These are phyloP conservation scores for Aspergillus terreus DNA, from an alignment of 2,329 filamentous ascomycete species.

Conservation along the genomic window DNA sequence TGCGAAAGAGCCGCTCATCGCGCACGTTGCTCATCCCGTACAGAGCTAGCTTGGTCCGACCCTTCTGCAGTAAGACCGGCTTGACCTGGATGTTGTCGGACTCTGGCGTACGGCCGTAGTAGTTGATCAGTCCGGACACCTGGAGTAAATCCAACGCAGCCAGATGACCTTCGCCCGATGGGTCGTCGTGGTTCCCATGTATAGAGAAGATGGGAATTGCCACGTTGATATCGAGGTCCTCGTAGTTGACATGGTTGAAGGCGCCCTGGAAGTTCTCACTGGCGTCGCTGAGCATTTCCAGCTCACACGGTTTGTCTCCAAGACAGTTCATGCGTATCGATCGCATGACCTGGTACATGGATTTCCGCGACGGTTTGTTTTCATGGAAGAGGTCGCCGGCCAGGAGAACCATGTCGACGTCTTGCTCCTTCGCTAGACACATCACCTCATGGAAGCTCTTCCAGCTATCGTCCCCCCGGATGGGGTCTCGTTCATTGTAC, in stretches of 20 bases:
- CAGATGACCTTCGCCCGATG: constrained; percentile 89
- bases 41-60: constrained; percentile 83
- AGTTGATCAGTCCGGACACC: constrained; percentile 87
- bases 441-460: constrained; percentile 93
- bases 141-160: constrained; percentile 90
- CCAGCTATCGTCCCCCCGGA: constrained; percentile 97
- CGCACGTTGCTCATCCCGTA: constrained; percentile 95
- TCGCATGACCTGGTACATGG: constrained; percentile 96
- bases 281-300: constrained; percentile 91
- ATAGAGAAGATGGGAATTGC: constrained; percentile 98
- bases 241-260: constrained; percentile 95
- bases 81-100: constrained; percentile 91
- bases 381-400: constrained; percentile 96
- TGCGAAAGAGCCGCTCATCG: constrained; percentile 90
- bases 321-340: constrained; percentile 89
- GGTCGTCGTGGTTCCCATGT: constrained; percentile 97
- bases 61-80: constrained; percentile 89
- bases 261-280: constrained; percentile 85
- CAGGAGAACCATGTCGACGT: constrained; percentile 97
- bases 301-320: constrained; percentile 89
- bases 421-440: constrained; percentile 76
- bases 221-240: constrained; percentile 94
- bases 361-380: constrained; percentile 92
- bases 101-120: constrained; percentile 88
- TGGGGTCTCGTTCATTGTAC: constrained; percentile 86